These are phyloP conservation scores for Fusarium sp. DNA, from an alignment of 2,329 filamentous ascomycete species.

Conservation along the genomic window DNA sequence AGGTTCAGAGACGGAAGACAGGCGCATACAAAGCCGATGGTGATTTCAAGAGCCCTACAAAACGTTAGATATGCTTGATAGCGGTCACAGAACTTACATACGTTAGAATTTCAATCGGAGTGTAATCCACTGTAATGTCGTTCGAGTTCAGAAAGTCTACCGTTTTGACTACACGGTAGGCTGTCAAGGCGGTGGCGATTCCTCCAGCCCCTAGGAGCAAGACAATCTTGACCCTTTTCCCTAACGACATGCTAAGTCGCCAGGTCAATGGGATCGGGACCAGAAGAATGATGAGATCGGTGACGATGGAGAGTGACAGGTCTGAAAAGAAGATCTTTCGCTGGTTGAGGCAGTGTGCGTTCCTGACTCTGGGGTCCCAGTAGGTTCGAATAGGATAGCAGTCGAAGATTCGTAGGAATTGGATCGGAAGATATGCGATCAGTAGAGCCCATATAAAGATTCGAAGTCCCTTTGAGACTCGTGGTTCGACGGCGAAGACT, in stretches of 20 bases:
- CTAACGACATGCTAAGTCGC: constrained; percentile 28
- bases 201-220: constrained; percentile 40
- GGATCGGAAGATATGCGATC: constrained; percentile 32
- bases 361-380: constrained; percentile 51
- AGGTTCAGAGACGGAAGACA: constrained; percentile 42
- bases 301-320: constrained; percentile 32
- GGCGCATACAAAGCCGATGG: constrained; percentile 43
- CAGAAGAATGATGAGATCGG: constrained; percentile 38
- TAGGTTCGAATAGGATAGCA: constrained; percentile 59
- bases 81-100: constrained; percentile 18
- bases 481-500: constrained; percentile 37
- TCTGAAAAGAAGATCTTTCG: constrained; percentile 45
- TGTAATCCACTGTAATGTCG: constrained; percentile 40
- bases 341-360: constrained; percentile 54
- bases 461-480: constrained; percentile 30
- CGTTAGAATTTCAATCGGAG: constrained; percentile 35
- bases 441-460: constrained; percentile 40
- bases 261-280: constrained; percentile 39
- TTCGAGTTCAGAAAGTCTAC: constrained; percentile 35
- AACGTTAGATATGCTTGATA: not conserved
- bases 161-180: constrained; percentile 24
- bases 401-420: constrained; percentile 57
- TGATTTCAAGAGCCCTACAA: constrained; percentile 33
- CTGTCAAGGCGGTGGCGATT: constrained; percentile 39
- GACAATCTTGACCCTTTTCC: constrained; percentile 43